A percentile compares a stretch with the other conserved stretches of the same genome.
These are phyloP conservation scores for Apiotrichum laibachii DNA, from an alignment of 1,284 basidiomycete species.

Conservation along the genomic window DNA sequence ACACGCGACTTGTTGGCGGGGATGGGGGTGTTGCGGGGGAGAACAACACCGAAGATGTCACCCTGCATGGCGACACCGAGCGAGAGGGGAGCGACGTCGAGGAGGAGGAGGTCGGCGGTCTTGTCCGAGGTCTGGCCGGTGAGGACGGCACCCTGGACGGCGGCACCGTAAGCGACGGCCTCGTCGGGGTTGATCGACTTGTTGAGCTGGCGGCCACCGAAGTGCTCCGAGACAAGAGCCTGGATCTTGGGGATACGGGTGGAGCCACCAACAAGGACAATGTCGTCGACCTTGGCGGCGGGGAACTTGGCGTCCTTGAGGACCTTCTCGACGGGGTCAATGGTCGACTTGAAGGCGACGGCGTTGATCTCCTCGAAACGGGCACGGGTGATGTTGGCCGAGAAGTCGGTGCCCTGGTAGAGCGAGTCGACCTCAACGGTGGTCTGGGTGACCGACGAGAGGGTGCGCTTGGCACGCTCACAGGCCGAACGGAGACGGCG, in stretches of 20 bases:
- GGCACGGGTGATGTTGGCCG: constrained; percentile 93
- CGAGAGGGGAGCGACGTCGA: constrained; percentile 93
- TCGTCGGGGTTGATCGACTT: constrained; percentile 98
- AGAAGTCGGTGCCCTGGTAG: constrained; percentile 86
- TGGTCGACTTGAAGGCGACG: constrained; percentile 87
- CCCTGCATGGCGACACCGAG: constrained; percentile 98
- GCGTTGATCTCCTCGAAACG: constrained; percentile 99
- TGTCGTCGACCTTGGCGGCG: constrained; percentile 96
- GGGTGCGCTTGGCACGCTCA: constrained; percentile 98
- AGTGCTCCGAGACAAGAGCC: constrained; percentile 95
- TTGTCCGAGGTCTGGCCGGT: constrained; percentile 95
- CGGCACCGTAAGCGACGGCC: constrained; percentile 92
- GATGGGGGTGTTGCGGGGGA: constrained; percentile 89
- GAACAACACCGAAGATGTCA: constrained; percentile 93
- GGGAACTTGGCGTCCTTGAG: constrained; percentile 98
- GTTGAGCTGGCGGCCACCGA: constrained; percentile 95
- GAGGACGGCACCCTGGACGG: constrained; percentile 93
- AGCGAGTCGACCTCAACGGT: constrained; percentile 99
- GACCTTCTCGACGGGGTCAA: constrained; percentile 98
- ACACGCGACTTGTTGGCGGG: constrained; percentile 94
- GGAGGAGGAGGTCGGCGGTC: constrained; percentile 88
- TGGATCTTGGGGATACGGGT: constrained; percentile 99
- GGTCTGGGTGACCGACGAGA: constrained; percentile 96
- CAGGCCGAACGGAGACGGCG: constrained; percentile 93
- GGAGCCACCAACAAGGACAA: constrained; percentile 98